A percentile compares a stretch with the other conserved stretches of the same genome.
Evolutionary conservation across 768 basidiomycete genomes (phyloP).

Genomic region (Hericium coralloides): DNA sequence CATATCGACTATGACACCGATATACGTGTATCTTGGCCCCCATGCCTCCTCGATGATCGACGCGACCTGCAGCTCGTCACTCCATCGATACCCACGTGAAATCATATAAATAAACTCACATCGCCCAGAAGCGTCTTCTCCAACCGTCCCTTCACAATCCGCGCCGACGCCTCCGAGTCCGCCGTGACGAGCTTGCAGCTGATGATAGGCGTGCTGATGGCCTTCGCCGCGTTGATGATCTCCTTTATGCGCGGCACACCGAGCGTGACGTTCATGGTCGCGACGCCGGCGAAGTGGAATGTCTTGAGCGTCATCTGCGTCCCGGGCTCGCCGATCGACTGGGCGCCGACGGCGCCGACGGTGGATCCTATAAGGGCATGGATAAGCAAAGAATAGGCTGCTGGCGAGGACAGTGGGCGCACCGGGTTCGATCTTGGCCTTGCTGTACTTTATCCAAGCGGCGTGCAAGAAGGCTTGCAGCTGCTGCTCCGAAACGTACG

Average conservation of each 20-base stretch:
- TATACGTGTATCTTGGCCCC: slow-evolving; percentile 87
- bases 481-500: slow-evolving; percentile 81
- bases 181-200: slow-evolving; percentile 86
- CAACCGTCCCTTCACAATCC: slow-evolving; percentile 93
- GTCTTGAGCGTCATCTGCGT: slow-evolving; percentile 99
- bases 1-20: slow-evolving; percentile 86
- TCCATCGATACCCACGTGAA: neutral
- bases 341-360: slow-evolving; percentile 96
- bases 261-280: slow-evolving; percentile 98
- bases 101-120: slow-evolving; percentile 34
- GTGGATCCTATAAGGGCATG: slow-evolving; percentile 66
- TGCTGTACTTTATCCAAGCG: slow-evolving; percentile 87
- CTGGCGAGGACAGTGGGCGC: slow-evolving; percentile 1
- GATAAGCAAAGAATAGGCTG: neutral
- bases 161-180: slow-evolving; percentile 86
- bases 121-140: slow-evolving; percentile 95
- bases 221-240: slow-evolving; percentile 97
- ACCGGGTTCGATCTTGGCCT: slow-evolving; percentile 96
- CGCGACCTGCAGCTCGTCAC: slow-evolving; percentile 51
- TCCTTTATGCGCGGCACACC: slow-evolving; percentile 99
- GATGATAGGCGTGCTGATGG: slow-evolving; percentile 96
- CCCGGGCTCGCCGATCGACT: slow-evolving; percentile 98
- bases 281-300: slow-evolving; percentile 99
- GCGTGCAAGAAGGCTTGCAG: slow-evolving; percentile 70
- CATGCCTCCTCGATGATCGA: slow-evolving; percentile 93